Percentiles rank a stretch among this genome's conserved stretches.
These are phyloP conservation scores for Lecanicillium sp. DNA, from an alignment of 2,329 filamentous ascomycete species.

Conservation along the genomic window DNA sequence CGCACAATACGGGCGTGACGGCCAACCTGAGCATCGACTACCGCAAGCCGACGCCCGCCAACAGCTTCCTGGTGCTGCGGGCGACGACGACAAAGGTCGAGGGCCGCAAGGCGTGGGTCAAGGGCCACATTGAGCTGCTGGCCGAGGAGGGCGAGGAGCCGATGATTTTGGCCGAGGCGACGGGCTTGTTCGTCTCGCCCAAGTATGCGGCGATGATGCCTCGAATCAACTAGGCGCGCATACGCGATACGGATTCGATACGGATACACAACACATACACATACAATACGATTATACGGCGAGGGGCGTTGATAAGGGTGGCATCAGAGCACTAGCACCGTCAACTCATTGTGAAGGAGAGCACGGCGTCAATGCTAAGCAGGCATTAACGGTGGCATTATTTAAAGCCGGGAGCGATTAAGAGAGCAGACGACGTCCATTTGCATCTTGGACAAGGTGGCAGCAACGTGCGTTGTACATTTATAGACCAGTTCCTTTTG, in stretches of 20 bases:
- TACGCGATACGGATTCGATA: not conserved
- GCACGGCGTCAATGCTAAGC: no score
- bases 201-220: constrained; percentile 56
- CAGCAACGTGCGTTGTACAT: no score
- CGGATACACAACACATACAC: no score
- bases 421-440: no score
- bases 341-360: no score
- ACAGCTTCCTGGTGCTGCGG: constrained; percentile 67
- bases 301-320: no score
- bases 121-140: constrained; percentile 77
- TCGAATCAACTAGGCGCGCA: constrained; percentile 8
- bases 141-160: constrained; percentile 53
- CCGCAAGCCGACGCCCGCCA: constrained; percentile 68
- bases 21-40: constrained; percentile 82
- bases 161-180: constrained; percentile 69
- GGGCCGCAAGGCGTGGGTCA: constrained; percentile 90
- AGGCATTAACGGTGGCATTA: no score
- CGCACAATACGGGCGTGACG: constrained; percentile 79
- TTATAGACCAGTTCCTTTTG: no score
- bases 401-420: no score
- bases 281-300: no score
- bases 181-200: constrained; percentile 82
- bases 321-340: no score
- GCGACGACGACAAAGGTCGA: constrained; percentile 80
- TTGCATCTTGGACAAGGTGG: no score